phyloP scores from a whole-genome alignment of 768 basidiomycete genomes.

The Panus rudis region DNA sequence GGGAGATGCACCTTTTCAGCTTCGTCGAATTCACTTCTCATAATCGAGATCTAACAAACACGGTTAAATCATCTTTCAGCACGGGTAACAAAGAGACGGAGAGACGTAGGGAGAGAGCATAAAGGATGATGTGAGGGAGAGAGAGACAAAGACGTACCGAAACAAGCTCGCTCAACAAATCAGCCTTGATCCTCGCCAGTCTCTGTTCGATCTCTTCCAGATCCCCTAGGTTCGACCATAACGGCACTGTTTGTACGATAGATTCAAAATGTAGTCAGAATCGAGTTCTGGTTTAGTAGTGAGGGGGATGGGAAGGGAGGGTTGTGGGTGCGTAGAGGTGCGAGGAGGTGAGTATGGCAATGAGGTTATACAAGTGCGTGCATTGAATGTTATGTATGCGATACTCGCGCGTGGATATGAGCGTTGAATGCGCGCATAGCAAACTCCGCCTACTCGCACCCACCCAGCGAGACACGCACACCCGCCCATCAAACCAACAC shows the following conservation, averaged over 20 bases:
- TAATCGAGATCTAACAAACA: conserved; percentile 61
- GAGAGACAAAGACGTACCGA: conserved; percentile 35
- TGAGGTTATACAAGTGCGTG: too few species aligned
- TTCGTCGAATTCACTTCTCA: conserved; percentile 60
- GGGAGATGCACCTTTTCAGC: conserved; percentile 45
- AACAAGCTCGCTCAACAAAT: conserved; percentile 63
- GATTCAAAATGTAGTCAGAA: background rate
- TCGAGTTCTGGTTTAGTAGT: background rate
- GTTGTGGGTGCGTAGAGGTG: conserved; percentile 1
- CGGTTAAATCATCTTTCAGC: too few species aligned
- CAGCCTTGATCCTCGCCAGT: conserved; percentile 60
- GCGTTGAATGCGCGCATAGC: too few species aligned
- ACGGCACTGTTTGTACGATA: conserved; percentile 37
- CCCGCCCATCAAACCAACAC: too few species aligned
- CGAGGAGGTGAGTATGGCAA: conserved; percentile 1
- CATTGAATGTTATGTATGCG: too few species aligned
- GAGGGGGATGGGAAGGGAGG: background rate
- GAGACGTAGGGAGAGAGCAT: background rate
- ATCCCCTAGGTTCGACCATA: conserved; percentile 48
- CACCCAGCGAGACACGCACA: too few species aligned
- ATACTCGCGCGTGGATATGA: too few species aligned
- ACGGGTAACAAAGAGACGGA: too few species aligned
- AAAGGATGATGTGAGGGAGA: background rate
- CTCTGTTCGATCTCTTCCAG: conserved; percentile 39
- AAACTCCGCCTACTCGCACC: too few species aligned